phyloP scores from a whole-genome alignment of 805 yeast species.

The Sugiyamaella marilandica region DNA sequence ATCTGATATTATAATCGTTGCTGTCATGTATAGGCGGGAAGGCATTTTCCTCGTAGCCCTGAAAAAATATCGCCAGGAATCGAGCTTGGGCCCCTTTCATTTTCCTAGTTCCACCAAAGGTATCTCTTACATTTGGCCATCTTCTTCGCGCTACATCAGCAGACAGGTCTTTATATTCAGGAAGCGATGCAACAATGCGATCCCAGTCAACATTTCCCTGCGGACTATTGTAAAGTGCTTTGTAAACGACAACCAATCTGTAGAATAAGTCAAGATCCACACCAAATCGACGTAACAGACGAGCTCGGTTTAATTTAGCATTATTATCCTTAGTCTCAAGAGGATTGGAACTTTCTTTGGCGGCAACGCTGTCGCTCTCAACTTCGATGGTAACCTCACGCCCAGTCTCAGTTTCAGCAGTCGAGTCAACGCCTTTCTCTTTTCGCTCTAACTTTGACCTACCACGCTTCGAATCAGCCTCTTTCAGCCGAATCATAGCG shows the following conservation, averaged over 20 bases:
- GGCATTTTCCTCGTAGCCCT: slow-evolving; percentile 52
- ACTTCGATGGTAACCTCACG: not conserved
- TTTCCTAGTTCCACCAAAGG: slow-evolving; percentile 56
- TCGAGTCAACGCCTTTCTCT: not conserved
- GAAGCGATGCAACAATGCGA: slow-evolving; percentile 48
- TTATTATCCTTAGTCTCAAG: not conserved
- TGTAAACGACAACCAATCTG: slow-evolving; percentile 62
- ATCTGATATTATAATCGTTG: slow-evolving; percentile 44
- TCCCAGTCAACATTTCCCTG: slow-evolving; percentile 62
- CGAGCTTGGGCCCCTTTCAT: slow-evolving; percentile 48
- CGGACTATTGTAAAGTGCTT: slow-evolving; percentile 44
- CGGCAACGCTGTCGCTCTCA: not conserved
- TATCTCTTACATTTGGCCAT: slow-evolving; percentile 67
- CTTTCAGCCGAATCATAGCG: not conserved
- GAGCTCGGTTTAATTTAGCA: slow-evolving; percentile 2
- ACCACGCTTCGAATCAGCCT: not conserved
- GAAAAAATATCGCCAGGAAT: slow-evolving; percentile 64
- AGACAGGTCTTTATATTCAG: slow-evolving; percentile 27
- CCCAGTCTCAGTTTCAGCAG: not conserved
- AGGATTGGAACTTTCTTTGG: not conserved
- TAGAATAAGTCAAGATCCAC: slow-evolving; percentile 49
- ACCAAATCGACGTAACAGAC: not conserved
- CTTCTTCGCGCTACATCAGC: slow-evolving; percentile 49
- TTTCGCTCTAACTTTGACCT: slow-evolving; percentile 1
- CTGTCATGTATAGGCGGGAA: slow-evolving; percentile 36